These are phyloP conservation scores for Psilocybe sp. DNA, from an alignment of 768 basidiomycete species.

Conservation along the genomic window DNA sequence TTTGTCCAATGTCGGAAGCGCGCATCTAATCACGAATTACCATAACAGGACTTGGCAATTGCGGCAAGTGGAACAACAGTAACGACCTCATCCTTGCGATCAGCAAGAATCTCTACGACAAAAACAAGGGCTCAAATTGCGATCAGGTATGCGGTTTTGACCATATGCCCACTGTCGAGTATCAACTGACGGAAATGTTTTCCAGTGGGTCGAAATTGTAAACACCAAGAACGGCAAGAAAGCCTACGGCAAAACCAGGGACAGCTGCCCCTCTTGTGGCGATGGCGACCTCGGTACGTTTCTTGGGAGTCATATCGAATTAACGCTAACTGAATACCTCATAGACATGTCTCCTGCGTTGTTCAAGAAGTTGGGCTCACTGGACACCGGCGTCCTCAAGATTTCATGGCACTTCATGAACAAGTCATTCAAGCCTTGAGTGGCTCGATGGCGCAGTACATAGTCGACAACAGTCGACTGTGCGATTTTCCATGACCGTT, in stretches of 20 bases:
- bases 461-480: too few relatives aligned
- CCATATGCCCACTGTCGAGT: not conserved
- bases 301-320: not conserved
- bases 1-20: not conserved
- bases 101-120: slow-evolving; percentile 48
- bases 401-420: slow-evolving; percentile 63
- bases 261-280: slow-evolving; percentile 59
- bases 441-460: not conserved
- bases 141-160: slow-evolving; percentile 43
- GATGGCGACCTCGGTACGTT: slow-evolving; percentile 53
- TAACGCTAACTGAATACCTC: not conserved
- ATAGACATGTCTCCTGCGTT: slow-evolving; percentile 67
- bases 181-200: slow-evolving; percentile 4
- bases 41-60: slow-evolving; percentile 51
- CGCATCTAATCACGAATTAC: not conserved
- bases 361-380: slow-evolving; percentile 50
- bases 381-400: slow-evolving; percentile 47
- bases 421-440: slow-evolving; percentile 12
- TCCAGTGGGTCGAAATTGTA: slow-evolving; percentile 57
- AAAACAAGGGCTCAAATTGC: slow-evolving; percentile 52
- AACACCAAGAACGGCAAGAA: slow-evolving; percentile 53
- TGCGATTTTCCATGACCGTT: too few relatives aligned
- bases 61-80: slow-evolving; percentile 49
- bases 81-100: slow-evolving; percentile 63
- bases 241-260: slow-evolving; percentile 48